These are phyloP conservation scores for Rickenella mellea DNA, from an alignment of 768 basidiomycete species.

Conservation along the genomic window DNA sequence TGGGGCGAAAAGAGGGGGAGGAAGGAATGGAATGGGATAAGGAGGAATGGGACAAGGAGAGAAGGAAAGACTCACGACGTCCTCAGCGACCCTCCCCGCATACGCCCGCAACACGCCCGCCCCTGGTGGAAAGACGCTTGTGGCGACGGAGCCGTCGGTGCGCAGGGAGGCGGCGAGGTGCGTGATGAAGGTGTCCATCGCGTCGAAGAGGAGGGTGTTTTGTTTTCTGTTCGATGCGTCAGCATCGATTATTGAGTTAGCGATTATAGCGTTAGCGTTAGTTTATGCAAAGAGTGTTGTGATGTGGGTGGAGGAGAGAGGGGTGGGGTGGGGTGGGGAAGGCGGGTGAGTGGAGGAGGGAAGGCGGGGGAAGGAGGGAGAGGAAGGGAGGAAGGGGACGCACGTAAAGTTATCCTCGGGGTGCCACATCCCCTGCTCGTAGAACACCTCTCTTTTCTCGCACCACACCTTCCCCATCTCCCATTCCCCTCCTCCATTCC, in stretches of 20 bases:
- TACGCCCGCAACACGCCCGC: constrained; percentile 75
- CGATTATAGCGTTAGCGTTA: too few species aligned
- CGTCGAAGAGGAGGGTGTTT: constrained; percentile 70
- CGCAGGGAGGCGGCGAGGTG: constrained; percentile 52
- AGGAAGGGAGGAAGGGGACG: too few species aligned
- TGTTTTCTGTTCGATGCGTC: constrained; percentile 44
- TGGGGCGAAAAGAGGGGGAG: too few species aligned
- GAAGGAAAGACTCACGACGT: constrained; percentile 53
- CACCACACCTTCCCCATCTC: constrained; percentile 94
- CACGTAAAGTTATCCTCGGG: constrained; percentile 77
- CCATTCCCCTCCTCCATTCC: constrained; percentile 61
- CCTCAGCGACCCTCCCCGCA: constrained; percentile 72
- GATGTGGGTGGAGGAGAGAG: too few species aligned
- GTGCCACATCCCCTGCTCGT: constrained; percentile 73
- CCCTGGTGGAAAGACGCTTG: constrained; percentile 75
- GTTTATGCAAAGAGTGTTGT: too few species aligned
- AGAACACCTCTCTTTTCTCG: constrained; percentile 91
- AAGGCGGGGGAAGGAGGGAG: too few species aligned
- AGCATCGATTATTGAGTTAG: too few species aligned
- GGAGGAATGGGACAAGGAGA: too few species aligned
- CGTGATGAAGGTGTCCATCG: constrained; percentile 89
- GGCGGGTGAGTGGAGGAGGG: too few species aligned
- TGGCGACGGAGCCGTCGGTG: constrained; percentile 73
- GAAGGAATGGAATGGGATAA: too few species aligned
- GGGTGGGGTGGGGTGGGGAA: too few species aligned